Evolutionary conservation across 805 yeast species (phyloP).

Genomic region (Ogataea trehalophila): DNA sequence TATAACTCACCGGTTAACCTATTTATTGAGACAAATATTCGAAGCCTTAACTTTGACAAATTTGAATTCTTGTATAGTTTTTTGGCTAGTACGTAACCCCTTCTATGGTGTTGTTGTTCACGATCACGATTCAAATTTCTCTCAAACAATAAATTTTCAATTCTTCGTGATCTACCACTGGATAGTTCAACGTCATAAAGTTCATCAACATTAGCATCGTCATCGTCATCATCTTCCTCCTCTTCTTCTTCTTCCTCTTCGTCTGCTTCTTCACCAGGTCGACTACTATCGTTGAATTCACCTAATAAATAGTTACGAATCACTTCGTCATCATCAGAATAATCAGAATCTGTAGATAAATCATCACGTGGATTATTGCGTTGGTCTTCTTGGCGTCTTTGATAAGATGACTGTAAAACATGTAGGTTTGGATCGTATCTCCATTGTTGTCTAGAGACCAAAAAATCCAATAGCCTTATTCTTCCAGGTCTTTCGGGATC

Average conservation of each 20-base stretch:
- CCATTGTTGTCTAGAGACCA: constrained; percentile 20
- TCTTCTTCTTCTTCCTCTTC: constrained; percentile 17
- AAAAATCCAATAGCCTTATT: constrained; percentile 16
- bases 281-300: constrained; percentile 10
- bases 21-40: constrained; percentile 25
- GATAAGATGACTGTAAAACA: background rate
- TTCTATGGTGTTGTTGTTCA: constrained; percentile 25
- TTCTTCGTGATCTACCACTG: constrained; percentile 28
- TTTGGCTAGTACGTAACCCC: constrained; percentile 21
- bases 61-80: constrained; percentile 24
- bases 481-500: constrained; percentile 18
- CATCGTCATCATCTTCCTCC: constrained; percentile 20
- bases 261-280: constrained; percentile 5
- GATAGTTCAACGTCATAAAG: constrained; percentile 23
- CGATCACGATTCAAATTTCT: constrained; percentile 21
- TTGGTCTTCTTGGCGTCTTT: background rate
- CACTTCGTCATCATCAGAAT: constrained; percentile 13
- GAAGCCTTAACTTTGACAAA: constrained; percentile 17
- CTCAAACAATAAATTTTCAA: constrained; percentile 26
- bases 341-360: constrained; percentile 13
- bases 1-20: constrained; percentile 31
- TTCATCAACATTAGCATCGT: constrained; percentile 17
- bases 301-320: constrained; percentile 10
- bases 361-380: constrained; percentile 6
- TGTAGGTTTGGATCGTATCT: constrained; percentile 2